Base-by-base conservation (phyloP, 2,329 filamentous ascomycete species). In the Chrysoporthe deuterocubensis region DNA sequence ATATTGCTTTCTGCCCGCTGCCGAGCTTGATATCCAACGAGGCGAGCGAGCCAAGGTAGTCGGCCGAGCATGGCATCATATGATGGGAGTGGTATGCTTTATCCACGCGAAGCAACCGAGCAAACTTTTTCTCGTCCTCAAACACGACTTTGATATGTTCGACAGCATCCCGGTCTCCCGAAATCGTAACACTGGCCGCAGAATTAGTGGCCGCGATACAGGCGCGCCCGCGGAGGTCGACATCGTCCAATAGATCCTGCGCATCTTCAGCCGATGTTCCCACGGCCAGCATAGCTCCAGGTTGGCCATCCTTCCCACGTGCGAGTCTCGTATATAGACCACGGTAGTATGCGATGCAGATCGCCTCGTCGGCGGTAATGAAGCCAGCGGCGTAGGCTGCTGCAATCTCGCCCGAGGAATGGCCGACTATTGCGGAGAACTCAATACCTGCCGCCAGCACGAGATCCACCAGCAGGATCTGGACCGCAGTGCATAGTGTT, bases 401-500 rank as follows among this genome's bases (percentile, higher is more conserved):
- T 4, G 44, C 44, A 14, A 62, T 52, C 9, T 62, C 60, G 32
- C 75, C 74, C 1, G 72, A 69, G 37, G 72, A 71, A 59, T 79
- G 73, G 2, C 77, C 67, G 8, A 75, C 65, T 3, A 77, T 74
- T 1, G 68, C 71, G 1, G 52, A n/a, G 3, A 76, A 73, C 8
- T 60, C 16, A 13, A 78, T 48, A 1, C 73, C 72, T 0, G 68
- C 70, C 0, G 42, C 56, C 3, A 16, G 50, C 8, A 81, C 70
- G 1, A 80, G 59, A 16, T 79, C 74, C 0, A 81, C 74, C 0
- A 80, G 68, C 4, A 73, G 72, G 4, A 82, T 71, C 67, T 82
- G 81, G 0, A 82, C 26, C 0, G 78, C 79, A 3, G 80, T 81
- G 64, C 77, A 81, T 0, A 78, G 26, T 2, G 70, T 66, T 46